Evolutionary conservation across 2,329 filamentous ascomycete genomes (phyloP).

Genomic region (Beauveria medogensis): DNA sequence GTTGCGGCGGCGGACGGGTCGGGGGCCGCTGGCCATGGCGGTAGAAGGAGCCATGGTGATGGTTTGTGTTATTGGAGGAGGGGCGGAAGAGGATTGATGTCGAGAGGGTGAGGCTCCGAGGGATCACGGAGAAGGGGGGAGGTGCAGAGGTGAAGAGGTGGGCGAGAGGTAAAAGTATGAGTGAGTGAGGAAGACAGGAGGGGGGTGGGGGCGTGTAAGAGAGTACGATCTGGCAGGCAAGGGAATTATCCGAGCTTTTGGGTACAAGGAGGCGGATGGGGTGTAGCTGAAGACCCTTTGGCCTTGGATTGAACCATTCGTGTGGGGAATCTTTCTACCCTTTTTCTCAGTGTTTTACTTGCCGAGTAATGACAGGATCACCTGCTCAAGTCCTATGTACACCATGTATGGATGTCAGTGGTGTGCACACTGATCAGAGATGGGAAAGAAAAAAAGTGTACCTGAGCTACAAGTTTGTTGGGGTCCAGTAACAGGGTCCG

Average conservation of each 20-base stretch:
- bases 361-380: not conserved
- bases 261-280: not conserved
- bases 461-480: constrained; percentile 10
- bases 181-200: constrained; percentile 8
- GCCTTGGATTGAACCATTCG: not conserved
- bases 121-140: not conserved
- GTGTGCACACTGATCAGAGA: not conserved
- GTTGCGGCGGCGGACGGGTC: constrained; percentile 38
- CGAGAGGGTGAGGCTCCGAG: not conserved
- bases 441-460: not conserved
- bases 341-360: not conserved
- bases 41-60: constrained; percentile 38
- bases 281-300: not conserved
- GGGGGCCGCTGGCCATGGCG: constrained; percentile 34
- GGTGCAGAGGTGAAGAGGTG: not conserved
- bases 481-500: constrained; percentile 11
- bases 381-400: not conserved
- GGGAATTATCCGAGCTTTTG: not conserved
- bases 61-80: not conserved
- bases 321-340: not conserved
- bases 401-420: not conserved
- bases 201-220: constrained; percentile 11
- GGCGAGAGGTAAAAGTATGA: not conserved
- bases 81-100: constrained; percentile 3
- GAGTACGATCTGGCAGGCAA: constrained; percentile 5